Conservation (phyloP, 179 eudicot species). For the Camellia oleifera region DNA sequence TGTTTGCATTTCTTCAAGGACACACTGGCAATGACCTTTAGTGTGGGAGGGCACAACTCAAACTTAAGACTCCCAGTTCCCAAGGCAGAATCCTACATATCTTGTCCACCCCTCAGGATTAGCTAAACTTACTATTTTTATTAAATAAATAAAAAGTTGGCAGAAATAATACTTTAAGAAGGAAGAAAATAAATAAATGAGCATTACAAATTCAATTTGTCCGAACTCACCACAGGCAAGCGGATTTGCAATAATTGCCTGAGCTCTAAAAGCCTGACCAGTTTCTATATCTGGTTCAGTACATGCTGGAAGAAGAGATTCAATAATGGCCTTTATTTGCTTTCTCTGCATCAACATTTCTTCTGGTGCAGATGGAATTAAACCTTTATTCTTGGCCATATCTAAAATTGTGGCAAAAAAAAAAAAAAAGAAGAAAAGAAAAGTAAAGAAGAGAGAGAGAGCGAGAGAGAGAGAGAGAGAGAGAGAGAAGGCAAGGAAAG, state of each 20-base stretch:
- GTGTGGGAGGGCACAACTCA: no score
- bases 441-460: not conserved
- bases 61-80: no score
- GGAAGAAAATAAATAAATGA: not conserved
- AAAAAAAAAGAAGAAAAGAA: not conserved
- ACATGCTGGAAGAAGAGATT: constrained; percentile 84
- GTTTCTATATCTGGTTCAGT: constrained; percentile 59
- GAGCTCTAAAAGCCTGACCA: constrained; percentile 59
- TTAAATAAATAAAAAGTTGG: not conserved
- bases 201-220: constrained; percentile 3
- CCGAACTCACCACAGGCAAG: constrained; percentile 79
- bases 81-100: not conserved
- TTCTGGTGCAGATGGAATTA: constrained; percentile 84
- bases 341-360: constrained; percentile 73
- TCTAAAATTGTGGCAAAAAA: constrained; percentile 35
- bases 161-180: not conserved
- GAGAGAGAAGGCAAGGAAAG: not conserved
- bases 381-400: constrained; percentile 92
- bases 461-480: no score
- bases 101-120: not conserved
- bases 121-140: not conserved
- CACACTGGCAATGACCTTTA: no score
- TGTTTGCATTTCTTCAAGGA: not conserved
- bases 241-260: constrained; percentile 94
- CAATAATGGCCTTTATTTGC: constrained; percentile 72